phyloP scores from a whole-genome alignment of 1,284 basidiomycete genomes.

The Trametes polyzona region DNA sequence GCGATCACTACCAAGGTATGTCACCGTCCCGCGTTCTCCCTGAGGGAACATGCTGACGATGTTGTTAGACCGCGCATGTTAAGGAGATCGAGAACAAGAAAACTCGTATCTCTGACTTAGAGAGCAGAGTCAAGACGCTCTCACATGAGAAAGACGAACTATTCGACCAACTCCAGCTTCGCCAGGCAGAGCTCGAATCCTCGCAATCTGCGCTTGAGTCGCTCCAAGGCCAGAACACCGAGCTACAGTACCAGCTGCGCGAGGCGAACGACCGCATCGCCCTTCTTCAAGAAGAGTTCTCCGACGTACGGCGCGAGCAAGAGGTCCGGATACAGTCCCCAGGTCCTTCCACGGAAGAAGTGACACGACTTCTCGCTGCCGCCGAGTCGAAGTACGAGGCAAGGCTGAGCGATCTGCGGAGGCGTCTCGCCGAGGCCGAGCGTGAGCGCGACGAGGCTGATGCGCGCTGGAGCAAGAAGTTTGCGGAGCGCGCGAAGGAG shows the following conservation, averaged over 20 bases:
- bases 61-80: slow-evolving; percentile 65
- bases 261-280: slow-evolving; percentile 75
- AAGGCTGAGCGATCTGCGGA: slow-evolving; percentile 71
- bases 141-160: slow-evolving; percentile 74
- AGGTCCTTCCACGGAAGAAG: slow-evolving; percentile 64
- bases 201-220: slow-evolving; percentile 74
- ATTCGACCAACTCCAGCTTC: slow-evolving; percentile 84
- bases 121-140: slow-evolving; percentile 69
- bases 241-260: slow-evolving; percentile 84
- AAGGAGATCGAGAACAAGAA: slow-evolving; percentile 69
- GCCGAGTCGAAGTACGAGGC: slow-evolving; percentile 79
- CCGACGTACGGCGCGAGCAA: slow-evolving; percentile 64
- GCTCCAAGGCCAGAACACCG: slow-evolving; percentile 76
- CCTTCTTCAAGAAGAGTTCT: slow-evolving; percentile 74
- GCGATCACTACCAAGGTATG: slow-evolving; percentile 74
- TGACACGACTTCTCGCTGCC: slow-evolving; percentile 77
- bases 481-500: slow-evolving; percentile 77
- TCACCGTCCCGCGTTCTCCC: background rate
- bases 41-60: background rate
- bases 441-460: slow-evolving; percentile 81
- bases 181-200: slow-evolving; percentile 87
- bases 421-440: slow-evolving; percentile 60
- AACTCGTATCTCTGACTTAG: slow-evolving; percentile 69
- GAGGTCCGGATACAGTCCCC: slow-evolving; percentile 49
- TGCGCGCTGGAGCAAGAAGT: slow-evolving; percentile 81